Percentiles rank a stretch among this genome's conserved stretches.
phyloP scores from a whole-genome alignment of 164 flowering plant species.

The Aristolochia californica region DNA sequence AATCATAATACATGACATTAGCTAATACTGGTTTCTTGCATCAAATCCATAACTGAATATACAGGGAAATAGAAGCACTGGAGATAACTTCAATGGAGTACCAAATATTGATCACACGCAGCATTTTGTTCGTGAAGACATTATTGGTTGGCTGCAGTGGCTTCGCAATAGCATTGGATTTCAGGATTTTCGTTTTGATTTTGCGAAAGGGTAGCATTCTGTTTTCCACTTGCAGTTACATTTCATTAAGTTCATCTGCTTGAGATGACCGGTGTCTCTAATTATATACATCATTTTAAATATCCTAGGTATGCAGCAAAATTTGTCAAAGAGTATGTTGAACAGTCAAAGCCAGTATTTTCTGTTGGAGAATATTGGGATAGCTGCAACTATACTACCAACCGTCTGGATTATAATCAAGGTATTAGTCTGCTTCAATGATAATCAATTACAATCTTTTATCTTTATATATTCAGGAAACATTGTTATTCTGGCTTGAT shows the following conservation, averaged over 20 bases:
- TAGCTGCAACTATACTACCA: conserved; percentile 64
- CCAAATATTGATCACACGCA: conserved; percentile 87
- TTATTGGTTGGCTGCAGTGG: conserved; percentile 72
- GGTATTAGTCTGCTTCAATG: conserved; percentile 25
- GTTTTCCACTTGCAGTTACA: neutral
- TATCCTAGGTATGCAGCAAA: conserved; percentile 61
- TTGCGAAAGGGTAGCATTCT: conserved; percentile 75
- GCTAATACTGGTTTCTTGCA: too few species aligned
- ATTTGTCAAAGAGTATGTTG: conserved; percentile 78
- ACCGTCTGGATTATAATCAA: conserved; percentile 74
- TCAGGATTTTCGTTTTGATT: conserved; percentile 96
- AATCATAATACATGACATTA: too few species aligned
- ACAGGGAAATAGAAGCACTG: conserved; percentile 81
- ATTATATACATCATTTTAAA: too few species aligned
- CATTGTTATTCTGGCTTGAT: neutral
- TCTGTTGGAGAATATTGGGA: conserved; percentile 97
- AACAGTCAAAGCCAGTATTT: conserved; percentile 68
- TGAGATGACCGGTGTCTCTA: too few species aligned
- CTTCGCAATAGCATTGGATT: conserved; percentile 60
- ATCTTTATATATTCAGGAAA: neutral
- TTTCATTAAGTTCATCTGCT: neutral
- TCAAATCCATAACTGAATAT: neutral
- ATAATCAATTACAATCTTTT: neutral
- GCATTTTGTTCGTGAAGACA: conserved; percentile 68
- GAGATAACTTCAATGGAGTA: conserved; percentile 83